Evolutionary conservation across 495 filamentous ascomycete species (phyloP).

Genomic region (Lichenothelia convexa): DNA sequence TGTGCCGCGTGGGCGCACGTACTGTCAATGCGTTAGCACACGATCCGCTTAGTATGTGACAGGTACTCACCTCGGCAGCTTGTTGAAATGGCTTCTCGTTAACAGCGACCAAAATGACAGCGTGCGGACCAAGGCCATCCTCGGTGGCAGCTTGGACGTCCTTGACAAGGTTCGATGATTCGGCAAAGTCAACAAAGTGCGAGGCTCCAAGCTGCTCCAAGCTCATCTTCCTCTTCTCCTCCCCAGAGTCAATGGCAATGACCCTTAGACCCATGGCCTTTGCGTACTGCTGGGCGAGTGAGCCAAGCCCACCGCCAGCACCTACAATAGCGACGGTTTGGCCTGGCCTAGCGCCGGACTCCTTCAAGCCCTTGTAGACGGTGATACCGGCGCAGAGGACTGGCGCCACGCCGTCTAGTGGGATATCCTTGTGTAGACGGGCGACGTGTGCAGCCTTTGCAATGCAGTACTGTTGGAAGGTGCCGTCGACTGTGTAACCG

Average conservation of each 20-base stretch:
- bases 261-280: conserved; percentile 69
- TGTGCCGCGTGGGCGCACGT: conserved; percentile 59
- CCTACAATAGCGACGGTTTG: conserved; percentile 75
- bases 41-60: neutral
- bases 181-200: conserved; percentile 62
- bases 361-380: conserved; percentile 85
- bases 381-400: conserved; percentile 81
- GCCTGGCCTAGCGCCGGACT: conserved; percentile 53
- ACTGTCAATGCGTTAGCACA: conserved; percentile 21
- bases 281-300: conserved; percentile 69
- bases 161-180: conserved; percentile 52
- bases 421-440: conserved; percentile 52
- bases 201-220: conserved; percentile 43
- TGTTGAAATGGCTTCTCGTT: conserved; percentile 89
- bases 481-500: conserved; percentile 81
- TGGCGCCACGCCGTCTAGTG: conserved; percentile 62
- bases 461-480: conserved; percentile 83
- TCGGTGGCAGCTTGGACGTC: conserved; percentile 63
- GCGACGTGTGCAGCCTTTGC: conserved; percentile 71
- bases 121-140: conserved; percentile 71
- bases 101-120: conserved; percentile 69
- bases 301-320: conserved; percentile 73
- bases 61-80: conserved; percentile 37
- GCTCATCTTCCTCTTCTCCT: conserved; percentile 57
- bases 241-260: conserved; percentile 64